These are phyloP conservation scores for Phoma sp. DNA, from an alignment of 2,329 filamentous ascomycete species.

Conservation along the genomic window DNA sequence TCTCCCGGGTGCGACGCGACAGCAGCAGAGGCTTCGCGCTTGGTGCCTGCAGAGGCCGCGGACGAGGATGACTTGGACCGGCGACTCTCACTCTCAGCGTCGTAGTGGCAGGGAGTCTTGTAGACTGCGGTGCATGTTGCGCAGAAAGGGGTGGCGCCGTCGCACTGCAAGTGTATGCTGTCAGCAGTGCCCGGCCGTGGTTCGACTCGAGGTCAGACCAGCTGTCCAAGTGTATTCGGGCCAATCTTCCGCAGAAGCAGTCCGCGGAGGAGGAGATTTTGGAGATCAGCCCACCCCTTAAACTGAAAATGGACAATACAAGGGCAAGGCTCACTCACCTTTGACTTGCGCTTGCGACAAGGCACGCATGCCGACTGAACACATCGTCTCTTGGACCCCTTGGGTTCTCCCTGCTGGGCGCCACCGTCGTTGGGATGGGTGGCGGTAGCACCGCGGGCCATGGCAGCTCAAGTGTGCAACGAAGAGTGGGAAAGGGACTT, in stretches of 20 bases:
- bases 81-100: constrained; percentile 56
- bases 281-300: constrained; percentile 16
- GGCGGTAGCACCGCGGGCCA: constrained; percentile 37
- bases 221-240: constrained; percentile 1
- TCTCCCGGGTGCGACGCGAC: constrained; percentile 16
- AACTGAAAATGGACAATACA: neutral
- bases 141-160: constrained; percentile 57
- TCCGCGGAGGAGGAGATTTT: constrained; percentile 31
- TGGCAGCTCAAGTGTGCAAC: constrained; percentile 23
- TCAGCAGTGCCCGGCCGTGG: constrained; percentile 19
- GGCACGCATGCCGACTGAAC: constrained; percentile 54
- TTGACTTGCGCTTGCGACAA: constrained; percentile 59
- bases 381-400: constrained; percentile 43
- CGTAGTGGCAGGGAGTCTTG: constrained; percentile 58
- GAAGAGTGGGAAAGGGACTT: constrained; percentile 15
- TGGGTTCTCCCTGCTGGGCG: constrained; percentile 30
- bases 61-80: constrained; percentile 49
- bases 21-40: constrained; percentile 38
- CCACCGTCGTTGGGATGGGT: constrained; percentile 31
- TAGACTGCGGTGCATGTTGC: constrained; percentile 60
- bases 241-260: constrained; percentile 1
- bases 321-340: constrained; percentile 42
- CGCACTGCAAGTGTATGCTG: constrained; percentile 50
- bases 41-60: constrained; percentile 30
- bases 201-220: neutral